These are phyloP conservation scores for Periconia macrospinosa DNA, from an alignment of 2,329 filamentous ascomycete species.

Conservation along the genomic window DNA sequence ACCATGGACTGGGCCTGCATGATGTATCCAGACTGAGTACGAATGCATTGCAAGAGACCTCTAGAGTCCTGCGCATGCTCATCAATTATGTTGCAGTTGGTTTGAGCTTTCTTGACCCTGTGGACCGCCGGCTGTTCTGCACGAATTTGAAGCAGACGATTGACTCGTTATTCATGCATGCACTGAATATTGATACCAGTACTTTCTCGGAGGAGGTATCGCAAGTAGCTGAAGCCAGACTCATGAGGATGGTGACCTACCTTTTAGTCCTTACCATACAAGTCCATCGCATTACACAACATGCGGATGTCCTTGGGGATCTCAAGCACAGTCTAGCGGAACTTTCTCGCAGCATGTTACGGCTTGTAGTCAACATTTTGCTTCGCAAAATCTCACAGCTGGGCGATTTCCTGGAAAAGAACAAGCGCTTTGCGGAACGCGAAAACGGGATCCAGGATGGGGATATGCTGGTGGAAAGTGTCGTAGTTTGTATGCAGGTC, in stretches of 20 bases:
- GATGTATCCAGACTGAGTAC: not conserved
- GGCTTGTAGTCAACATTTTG: conserved; percentile 41
- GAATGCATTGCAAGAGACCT: conserved; percentile 10
- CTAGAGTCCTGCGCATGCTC: conserved; percentile 47
- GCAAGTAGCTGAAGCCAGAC: not conserved
- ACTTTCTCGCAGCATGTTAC: conserved; percentile 40
- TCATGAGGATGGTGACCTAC: conserved; percentile 27
- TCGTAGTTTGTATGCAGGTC: conserved; percentile 52
- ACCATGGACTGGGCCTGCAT: not conserved
- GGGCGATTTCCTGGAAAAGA: conserved; percentile 49
- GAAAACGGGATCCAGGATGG: conserved; percentile 54
- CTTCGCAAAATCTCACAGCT: conserved; percentile 39
- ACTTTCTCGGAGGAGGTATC: not conserved
- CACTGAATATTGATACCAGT: conserved; percentile 17
- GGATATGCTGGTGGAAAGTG: conserved; percentile 47
- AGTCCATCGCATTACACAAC: conserved; percentile 31
- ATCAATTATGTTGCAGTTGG: conserved; percentile 53
- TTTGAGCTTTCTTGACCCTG: conserved; percentile 56
- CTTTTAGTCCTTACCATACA: conserved; percentile 35
- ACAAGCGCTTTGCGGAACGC: conserved; percentile 42
- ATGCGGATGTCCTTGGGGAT: conserved; percentile 20
- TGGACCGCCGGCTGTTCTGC: conserved; percentile 55
- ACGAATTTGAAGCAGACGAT: conserved; percentile 46
- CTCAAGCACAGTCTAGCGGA: conserved; percentile 21
- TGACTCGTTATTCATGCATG: conserved; percentile 33